These are phyloP conservation scores for Ophiostoma populinum DNA, from an alignment of 2,329 filamentous ascomycete species.

Conservation along the genomic window DNA sequence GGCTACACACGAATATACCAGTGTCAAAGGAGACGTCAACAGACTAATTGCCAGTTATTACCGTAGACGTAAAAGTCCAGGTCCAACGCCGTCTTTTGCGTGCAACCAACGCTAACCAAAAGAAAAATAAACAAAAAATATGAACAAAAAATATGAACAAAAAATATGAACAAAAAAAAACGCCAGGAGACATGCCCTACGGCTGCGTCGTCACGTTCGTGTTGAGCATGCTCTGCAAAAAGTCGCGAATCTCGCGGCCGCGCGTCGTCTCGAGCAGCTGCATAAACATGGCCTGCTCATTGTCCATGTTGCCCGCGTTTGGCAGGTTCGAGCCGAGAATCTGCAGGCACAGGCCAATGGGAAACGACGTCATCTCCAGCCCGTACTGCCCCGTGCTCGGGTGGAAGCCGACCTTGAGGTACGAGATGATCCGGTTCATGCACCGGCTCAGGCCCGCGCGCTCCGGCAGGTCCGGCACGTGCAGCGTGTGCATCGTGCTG, in stretches of 20 bases:
- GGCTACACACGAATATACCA: too few species aligned
- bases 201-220: conserved; percentile 3
- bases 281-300: conserved; percentile 7
- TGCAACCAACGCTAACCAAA: neutral
- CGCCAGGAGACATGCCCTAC: neutral
- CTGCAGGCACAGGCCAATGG: conserved; percentile 10
- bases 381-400: conserved; percentile 11
- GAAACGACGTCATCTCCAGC: conserved; percentile 11
- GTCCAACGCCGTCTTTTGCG: too few species aligned
- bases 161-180: too few species aligned
- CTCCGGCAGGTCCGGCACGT: conserved; percentile 5
- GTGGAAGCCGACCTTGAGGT: conserved; percentile 11
- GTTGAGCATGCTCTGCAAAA: conserved; percentile 10
- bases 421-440: conserved; percentile 8
- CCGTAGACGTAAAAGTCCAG: too few species aligned
- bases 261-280: conserved; percentile 9
- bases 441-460: conserved; percentile 6
- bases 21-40: too few species aligned
- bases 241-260: conserved; percentile 9
- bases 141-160: neutral
- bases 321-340: conserved; percentile 3
- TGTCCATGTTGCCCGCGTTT: neutral
- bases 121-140: neutral
- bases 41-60: too few species aligned
- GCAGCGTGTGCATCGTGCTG: conserved; percentile 8